Conservation (phyloP, 2,329 filamentous ascomycete genomes). For the Verticillium albo-atrum region DNA sequence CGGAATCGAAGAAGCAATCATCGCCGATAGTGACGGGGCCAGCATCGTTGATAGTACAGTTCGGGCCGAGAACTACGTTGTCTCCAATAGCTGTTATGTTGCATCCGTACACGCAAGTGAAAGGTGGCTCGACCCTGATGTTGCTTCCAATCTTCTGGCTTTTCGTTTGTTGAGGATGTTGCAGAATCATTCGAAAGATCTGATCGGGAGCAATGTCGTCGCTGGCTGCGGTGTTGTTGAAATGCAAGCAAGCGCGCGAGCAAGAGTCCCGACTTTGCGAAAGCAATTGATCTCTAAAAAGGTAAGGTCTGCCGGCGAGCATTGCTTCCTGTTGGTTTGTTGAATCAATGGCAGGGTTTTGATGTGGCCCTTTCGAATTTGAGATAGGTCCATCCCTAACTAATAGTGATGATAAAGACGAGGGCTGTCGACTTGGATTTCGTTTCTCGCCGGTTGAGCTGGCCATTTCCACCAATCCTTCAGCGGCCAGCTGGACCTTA, state of each 20-base stretch:
- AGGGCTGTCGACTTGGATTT: neutral
- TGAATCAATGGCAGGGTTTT: neutral
- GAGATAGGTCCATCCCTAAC: neutral
- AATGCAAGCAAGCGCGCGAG: neutral
- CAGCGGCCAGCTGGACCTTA: neutral
- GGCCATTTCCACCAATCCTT: neutral
- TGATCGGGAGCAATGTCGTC: neutral
- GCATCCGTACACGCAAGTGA: conserved; percentile 92
- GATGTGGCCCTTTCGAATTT: neutral
- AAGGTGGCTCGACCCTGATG: conserved; percentile 27
- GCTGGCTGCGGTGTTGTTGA: no score
- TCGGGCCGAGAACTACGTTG: conserved; percentile 75
- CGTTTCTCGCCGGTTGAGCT: neutral
- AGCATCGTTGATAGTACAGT: conserved; percentile 85
- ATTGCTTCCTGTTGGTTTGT: neutral
- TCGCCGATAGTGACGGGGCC: conserved; percentile 77
- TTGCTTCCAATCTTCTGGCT: neutral
- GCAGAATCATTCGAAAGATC: neutral
- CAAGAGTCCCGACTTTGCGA: neutral
- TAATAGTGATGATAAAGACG: neutral
- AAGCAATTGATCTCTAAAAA: neutral
- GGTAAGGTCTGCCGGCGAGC: neutral
- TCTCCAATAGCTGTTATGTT: conserved; percentile 87
- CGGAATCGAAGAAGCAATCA: conserved; percentile 70
- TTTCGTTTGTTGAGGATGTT: neutral